Conservation (phyloP, 129 eudicot species). For the Flaveria brownii region DNA sequence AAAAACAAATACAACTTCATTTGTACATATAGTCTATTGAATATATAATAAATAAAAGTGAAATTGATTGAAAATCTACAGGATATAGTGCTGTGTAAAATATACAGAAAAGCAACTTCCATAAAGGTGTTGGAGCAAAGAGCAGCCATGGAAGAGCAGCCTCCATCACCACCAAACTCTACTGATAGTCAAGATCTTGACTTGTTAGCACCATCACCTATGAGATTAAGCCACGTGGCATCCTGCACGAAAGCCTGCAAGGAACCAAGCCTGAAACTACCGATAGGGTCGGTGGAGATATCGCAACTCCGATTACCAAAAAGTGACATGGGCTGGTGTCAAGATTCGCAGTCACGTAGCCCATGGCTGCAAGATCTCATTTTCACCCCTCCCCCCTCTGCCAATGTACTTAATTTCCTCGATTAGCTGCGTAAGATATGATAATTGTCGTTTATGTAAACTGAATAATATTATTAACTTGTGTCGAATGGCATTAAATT, state of each 20-base stretch:
- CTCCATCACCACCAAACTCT: constrained; percentile 29
- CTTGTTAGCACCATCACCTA: constrained; percentile 16
- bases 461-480: constrained; percentile 23
- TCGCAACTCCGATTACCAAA: constrained; percentile 60
- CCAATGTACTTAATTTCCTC: constrained; percentile 49
- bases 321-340: constrained; percentile 47
- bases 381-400: constrained; percentile 44
- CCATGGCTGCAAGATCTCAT: constrained; percentile 71
- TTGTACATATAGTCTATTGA: neutral
- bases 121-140: constrained; percentile 81
- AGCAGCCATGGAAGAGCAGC: constrained; percentile 67
- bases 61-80: constrained; percentile 25
- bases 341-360: constrained; percentile 59
- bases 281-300: constrained; percentile 37
- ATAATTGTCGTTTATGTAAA: constrained; percentile 3
- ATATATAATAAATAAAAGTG: neutral
- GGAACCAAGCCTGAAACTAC: constrained; percentile 38
- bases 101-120: constrained; percentile 87
- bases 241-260: constrained; percentile 22
- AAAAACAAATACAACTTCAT: neutral
- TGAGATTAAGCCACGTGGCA: constrained; percentile 25
- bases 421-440: constrained; percentile 1
- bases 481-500: constrained; percentile 6
- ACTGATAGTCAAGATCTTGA: constrained; percentile 25
- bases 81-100: constrained; percentile 79